Evolutionary conservation across 2,329 filamentous ascomycete species (phyloP).

Genomic region (Calonectria naviculata): DNA sequence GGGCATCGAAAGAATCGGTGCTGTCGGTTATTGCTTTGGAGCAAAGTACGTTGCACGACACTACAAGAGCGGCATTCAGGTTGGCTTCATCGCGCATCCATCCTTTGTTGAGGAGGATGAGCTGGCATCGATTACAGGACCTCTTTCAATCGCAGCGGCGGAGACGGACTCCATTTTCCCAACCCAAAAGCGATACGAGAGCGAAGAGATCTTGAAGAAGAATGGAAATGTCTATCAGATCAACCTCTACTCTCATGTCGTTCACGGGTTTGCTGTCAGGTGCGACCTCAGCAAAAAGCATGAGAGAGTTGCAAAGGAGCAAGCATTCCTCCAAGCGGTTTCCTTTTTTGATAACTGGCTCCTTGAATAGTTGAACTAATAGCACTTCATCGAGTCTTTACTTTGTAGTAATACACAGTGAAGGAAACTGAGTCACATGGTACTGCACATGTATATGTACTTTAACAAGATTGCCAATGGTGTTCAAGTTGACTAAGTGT

Average conservation of each 20-base stretch:
- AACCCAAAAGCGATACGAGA: slow-evolving; percentile 69
- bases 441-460: no score
- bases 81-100: slow-evolving; percentile 82
- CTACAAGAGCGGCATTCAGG: slow-evolving; percentile 71
- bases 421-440: no score
- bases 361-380: neutral
- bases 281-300: slow-evolving; percentile 66
- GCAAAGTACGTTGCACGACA: slow-evolving; percentile 74
- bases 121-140: slow-evolving; percentile 71
- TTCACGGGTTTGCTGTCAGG: slow-evolving; percentile 81
- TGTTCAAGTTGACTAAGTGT: no score
- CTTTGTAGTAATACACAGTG: no score
- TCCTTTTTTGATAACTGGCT: slow-evolving; percentile 69
- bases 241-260: slow-evolving; percentile 76
- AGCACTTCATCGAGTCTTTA: neutral
- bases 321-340: slow-evolving; percentile 82
- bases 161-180: slow-evolving; percentile 76
- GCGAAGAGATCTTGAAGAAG: slow-evolving; percentile 69
- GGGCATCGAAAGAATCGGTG: slow-evolving; percentile 69
- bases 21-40: slow-evolving; percentile 81
- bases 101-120: slow-evolving; percentile 78
- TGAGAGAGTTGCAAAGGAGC: slow-evolving; percentile 79
- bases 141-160: slow-evolving; percentile 73
- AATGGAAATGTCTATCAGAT: slow-evolving; percentile 76
- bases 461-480: no score